These are phyloP conservation scores for Gleditsia sinensis DNA, from an alignment of 306 rosid genomes.

Conservation along the genomic window DNA sequence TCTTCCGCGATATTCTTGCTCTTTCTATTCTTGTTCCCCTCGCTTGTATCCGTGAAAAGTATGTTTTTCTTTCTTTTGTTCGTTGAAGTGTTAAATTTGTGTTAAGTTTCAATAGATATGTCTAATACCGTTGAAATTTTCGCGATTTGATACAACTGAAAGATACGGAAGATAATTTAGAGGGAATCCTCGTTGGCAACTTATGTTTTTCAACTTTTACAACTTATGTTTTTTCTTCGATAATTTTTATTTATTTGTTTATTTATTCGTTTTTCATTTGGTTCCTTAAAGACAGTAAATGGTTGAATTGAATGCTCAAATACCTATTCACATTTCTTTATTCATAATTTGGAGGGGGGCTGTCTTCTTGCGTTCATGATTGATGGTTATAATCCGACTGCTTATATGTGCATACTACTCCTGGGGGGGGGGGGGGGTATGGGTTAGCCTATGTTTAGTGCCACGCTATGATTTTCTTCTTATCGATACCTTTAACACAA, in stretches of 20 bases:
- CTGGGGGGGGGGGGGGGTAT: not conserved
- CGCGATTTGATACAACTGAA: not conserved
- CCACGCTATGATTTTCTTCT: not conserved
- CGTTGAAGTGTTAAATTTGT: not conserved
- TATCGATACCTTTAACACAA: not conserved
- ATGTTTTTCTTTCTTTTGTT: conserved; percentile 6
- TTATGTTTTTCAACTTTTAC: too few relatives aligned
- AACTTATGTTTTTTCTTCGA: too few relatives aligned
- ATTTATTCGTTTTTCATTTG: not conserved
- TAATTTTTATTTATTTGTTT: not conserved
- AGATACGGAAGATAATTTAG: not conserved
- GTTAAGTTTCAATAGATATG: not conserved
- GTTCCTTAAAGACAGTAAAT: not conserved
- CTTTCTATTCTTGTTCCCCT: conserved; percentile 71
- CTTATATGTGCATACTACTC: not conserved
- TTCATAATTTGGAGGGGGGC: too few relatives aligned
- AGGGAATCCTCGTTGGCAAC: not conserved
- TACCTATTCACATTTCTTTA: too few relatives aligned
- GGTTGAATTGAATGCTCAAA: not conserved
- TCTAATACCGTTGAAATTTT: conserved; percentile 8
- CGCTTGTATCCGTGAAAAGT: conserved; percentile 83
- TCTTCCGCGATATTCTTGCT: conserved; percentile 75
- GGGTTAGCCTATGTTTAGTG: not conserved
- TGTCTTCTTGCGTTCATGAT: too few relatives aligned
- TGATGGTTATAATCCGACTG: not conserved